phyloP scores from a whole-genome alignment of 2,329 filamentous ascomycete species.

The Xylariales sp. region DNA sequence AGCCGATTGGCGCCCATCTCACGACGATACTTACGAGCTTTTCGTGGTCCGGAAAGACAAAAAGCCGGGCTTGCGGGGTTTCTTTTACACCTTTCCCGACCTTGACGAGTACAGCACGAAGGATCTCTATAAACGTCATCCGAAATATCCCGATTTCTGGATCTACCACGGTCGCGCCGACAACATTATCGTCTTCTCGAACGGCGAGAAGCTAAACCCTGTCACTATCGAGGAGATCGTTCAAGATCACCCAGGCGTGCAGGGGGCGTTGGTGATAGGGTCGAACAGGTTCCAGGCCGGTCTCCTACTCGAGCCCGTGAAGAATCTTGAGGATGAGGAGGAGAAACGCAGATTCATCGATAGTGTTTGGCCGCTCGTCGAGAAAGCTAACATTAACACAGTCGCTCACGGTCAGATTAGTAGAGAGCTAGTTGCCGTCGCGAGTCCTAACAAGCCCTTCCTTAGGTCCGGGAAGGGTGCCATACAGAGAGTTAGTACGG shows the following conservation, averaged over 20 bases:
- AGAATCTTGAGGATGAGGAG: conserved; percentile 40
- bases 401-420: conserved; percentile 57
- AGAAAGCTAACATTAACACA: conserved; percentile 53
- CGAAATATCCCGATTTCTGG: conserved; percentile 41
- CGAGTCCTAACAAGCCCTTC: conserved; percentile 54
- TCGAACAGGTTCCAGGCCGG: conserved; percentile 56
- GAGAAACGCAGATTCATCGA: conserved; percentile 50
- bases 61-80: conserved; percentile 36
- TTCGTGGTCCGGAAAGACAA: conserved; percentile 51
- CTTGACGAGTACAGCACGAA: conserved; percentile 41
- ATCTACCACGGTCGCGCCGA: conserved; percentile 48
- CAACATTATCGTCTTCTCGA: conserved; percentile 56
- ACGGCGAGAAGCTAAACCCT: conserved; percentile 57
- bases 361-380: conserved; percentile 54
- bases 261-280: conserved; percentile 51
- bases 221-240: conserved; percentile 51
- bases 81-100: conserved; percentile 46
- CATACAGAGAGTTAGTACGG: conserved; percentile 42
- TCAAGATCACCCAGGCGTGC: conserved; percentile 45
- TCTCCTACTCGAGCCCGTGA: conserved; percentile 57
- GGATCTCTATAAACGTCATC: conserved; percentile 45
- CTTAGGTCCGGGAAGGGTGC: conserved; percentile 50
- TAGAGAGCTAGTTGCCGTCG: conserved; percentile 52
- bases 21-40: conserved; percentile 51
- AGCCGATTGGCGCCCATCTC: conserved; percentile 50